These are phyloP conservation scores for Puccinia sorghi DNA, from an alignment of 1,284 basidiomycete species.

Conservation along the genomic window DNA sequence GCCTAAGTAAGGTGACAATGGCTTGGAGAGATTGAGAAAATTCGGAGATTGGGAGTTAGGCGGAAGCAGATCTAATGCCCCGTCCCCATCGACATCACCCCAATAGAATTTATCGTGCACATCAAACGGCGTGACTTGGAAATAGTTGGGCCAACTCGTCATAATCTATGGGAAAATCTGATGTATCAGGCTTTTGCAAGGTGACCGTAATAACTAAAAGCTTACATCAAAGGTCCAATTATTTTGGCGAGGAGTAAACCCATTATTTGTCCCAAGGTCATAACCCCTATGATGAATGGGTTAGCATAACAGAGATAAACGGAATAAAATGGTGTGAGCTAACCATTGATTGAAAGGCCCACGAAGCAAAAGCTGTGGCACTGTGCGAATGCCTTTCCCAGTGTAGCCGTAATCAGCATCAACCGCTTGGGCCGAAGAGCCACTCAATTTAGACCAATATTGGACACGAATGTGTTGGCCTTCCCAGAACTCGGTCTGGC, in stretches of 20 bases:
- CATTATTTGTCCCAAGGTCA: constrained; percentile 75
- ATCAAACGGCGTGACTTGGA: constrained; percentile 83
- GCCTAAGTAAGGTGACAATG: constrained; percentile 67
- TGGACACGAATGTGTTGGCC: constrained; percentile 83
- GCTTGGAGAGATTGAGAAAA: constrained; percentile 77
- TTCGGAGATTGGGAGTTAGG: constrained; percentile 80
- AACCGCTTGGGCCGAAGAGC: constrained; percentile 68
- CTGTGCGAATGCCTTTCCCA: constrained; percentile 65
- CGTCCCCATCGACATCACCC: constrained; percentile 81
- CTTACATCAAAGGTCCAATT: constrained; percentile 69
- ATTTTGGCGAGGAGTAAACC: constrained; percentile 65
- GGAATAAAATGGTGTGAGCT: neutral
- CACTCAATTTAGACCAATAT: constrained; percentile 73
- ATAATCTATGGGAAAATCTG: constrained; percentile 63
- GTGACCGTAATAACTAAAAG: neutral
- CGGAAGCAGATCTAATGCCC: constrained; percentile 80
- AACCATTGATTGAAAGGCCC: constrained; percentile 82
- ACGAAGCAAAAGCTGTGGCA: constrained; percentile 79
- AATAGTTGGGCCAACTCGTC: constrained; percentile 79
- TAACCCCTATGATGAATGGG: constrained; percentile 63
- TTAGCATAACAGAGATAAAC: neutral
- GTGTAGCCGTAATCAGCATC: constrained; percentile 73
- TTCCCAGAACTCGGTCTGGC: constrained; percentile 67
- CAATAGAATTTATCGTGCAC: constrained; percentile 82
- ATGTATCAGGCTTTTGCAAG: neutral